These are phyloP conservation scores for Cercospora nicotianae DNA, from an alignment of 2,329 filamentous ascomycete genomes.

Conservation along the genomic window DNA sequence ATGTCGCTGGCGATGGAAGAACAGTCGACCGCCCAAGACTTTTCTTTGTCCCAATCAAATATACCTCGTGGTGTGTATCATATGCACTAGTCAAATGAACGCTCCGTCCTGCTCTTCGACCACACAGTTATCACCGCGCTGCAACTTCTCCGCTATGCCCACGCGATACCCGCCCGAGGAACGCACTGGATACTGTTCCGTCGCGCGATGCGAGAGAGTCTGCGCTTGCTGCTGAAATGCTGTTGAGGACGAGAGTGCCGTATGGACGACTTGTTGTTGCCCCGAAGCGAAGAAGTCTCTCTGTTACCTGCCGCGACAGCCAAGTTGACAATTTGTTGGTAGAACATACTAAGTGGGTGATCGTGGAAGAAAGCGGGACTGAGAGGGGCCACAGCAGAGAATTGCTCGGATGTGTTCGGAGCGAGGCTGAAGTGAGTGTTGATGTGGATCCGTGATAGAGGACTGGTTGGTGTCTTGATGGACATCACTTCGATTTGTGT, in stretches of 20 bases:
- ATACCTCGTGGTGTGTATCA: too few relatives aligned
- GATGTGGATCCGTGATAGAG: background rate
- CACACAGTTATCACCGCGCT: background rate
- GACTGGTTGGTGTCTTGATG: background rate
- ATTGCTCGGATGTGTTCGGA: background rate
- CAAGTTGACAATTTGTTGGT: background rate
- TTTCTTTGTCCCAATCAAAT: too few relatives aligned
- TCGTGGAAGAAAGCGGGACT: background rate
- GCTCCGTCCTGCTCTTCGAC: background rate
- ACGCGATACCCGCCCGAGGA: background rate
- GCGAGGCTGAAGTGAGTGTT: background rate
- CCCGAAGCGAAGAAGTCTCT: background rate
- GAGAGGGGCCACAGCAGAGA: background rate
- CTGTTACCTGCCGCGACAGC: background rate
- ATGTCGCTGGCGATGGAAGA: background rate
- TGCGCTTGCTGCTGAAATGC: background rate
- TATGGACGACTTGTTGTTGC: background rate
- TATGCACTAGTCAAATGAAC: background rate
- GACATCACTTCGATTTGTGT: background rate
- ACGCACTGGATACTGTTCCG: background rate
- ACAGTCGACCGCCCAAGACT: background rate
- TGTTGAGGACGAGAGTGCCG: background rate
- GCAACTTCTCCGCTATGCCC: background rate
- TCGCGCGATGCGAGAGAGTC: background rate
- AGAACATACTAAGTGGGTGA: background rate